phyloP scores from a whole-genome alignment of 176 grass and related monocot species.

The Lolium multiflorum region DNA sequence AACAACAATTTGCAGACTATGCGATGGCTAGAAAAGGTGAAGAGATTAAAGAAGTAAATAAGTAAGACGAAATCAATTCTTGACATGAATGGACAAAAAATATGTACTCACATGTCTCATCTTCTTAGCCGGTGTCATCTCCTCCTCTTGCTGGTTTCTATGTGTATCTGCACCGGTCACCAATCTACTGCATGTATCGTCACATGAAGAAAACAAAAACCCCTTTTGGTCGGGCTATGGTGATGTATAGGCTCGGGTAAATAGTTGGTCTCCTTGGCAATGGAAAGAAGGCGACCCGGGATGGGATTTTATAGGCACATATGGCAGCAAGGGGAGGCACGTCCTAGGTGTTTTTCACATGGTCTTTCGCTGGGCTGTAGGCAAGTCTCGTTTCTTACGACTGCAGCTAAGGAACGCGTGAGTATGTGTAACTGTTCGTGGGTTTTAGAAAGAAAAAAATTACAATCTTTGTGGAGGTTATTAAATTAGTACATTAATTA shows the following conservation, averaged over 20 bases:
- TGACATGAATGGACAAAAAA: not conserved
- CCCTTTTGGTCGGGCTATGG: not conserved
- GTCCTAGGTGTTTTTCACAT: not conserved
- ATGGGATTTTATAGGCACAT: not conserved
- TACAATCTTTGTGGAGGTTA: not conserved
- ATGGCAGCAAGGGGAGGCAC: too few species aligned
- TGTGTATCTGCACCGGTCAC: not conserved
- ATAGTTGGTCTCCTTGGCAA: not conserved
- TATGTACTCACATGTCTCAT: slow-evolving; percentile 9
- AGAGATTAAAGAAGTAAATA: too few species aligned
- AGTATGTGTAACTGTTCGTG: not conserved
- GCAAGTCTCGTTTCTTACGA: not conserved
- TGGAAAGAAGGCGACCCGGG: not conserved
- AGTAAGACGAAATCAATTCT: not conserved
- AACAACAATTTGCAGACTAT: not conserved
- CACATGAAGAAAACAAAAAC: not conserved
- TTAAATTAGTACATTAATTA: not conserved
- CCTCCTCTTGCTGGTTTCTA: not conserved
- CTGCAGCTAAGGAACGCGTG: not conserved
- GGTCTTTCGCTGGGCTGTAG: not conserved
- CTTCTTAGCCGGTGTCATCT: not conserved
- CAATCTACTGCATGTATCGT: not conserved
- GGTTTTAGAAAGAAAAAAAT: not conserved
- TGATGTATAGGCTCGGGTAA: not conserved
- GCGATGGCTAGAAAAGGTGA: not conserved